phyloP scores from a whole-genome alignment of 176 grass and related monocot species.

The Poa annua region DNA sequence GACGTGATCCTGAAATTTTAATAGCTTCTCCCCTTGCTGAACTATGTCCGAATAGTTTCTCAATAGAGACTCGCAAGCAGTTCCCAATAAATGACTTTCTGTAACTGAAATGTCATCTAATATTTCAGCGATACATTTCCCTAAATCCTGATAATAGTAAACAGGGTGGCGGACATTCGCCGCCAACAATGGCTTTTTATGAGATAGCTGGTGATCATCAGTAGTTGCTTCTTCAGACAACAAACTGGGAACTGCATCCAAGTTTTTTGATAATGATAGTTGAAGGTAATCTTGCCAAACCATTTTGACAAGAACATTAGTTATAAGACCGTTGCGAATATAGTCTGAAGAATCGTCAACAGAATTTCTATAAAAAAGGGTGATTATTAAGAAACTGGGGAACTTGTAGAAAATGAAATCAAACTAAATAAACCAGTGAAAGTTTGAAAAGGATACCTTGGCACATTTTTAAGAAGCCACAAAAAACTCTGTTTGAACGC shows the following conservation, averaged over 20 bases:
- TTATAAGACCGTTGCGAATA: conserved; percentile 57
- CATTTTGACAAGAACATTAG: conserved; percentile 62
- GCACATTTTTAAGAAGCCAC: conserved; percentile 65
- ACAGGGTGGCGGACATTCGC: conserved; percentile 38
- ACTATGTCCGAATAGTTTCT: conserved; percentile 75
- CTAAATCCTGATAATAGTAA: conserved; percentile 75
- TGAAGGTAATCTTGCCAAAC: conserved; percentile 84
- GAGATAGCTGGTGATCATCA: conserved; percentile 42
- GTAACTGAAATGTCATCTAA: conserved; percentile 57
- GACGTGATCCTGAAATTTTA: conserved; percentile 60
- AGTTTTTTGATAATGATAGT: conserved; percentile 32
- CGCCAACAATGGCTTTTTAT: conserved; percentile 44
- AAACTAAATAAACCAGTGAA: conserved; percentile 26
- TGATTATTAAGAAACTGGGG: conserved; percentile 11
- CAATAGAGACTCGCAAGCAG: conserved; percentile 66
- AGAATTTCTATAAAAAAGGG: conserved; percentile 58
- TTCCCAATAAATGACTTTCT: conserved; percentile 51
- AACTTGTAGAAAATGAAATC: conserved; percentile 34
- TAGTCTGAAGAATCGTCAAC: conserved; percentile 46
- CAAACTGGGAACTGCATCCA: conserved; percentile 19
- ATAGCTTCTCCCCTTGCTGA: conserved; percentile 56
- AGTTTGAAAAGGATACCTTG: conserved; percentile 63
- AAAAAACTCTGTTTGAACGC: conserved; percentile 76
- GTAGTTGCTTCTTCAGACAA: conserved; percentile 39
- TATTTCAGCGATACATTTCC: conserved; percentile 76